A percentile compares a stretch with the other conserved stretches of the same genome.
phyloP scores from a whole-genome alignment of 345 rosid species.

The Barbarea vulgaris region DNA sequence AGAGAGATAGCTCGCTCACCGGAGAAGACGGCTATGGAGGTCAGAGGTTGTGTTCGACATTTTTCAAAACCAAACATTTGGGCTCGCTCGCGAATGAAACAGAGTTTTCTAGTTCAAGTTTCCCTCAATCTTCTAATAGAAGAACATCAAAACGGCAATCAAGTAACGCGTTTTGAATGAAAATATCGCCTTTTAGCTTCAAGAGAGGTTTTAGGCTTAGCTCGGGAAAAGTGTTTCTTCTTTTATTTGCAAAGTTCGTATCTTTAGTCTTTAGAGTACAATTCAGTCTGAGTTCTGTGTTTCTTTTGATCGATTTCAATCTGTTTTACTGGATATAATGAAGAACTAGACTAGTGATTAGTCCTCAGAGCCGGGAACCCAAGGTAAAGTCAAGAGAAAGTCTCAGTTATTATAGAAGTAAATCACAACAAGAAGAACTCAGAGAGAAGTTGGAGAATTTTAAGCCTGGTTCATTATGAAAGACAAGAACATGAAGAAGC shows the following conservation, averaged over 20 bases:
- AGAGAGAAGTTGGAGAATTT: neutral
- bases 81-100: neutral
- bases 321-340: neutral
- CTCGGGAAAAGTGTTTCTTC: no score
- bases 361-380: neutral
- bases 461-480: conserved; percentile 12
- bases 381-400: conserved; percentile 9
- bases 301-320: neutral
- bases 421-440: conserved; percentile 24
- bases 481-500: conserved; percentile 13
- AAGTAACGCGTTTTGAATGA: neutral
- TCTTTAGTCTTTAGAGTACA: neutral
- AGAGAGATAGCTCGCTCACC: conserved; percentile 39
- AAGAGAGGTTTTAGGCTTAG: neutral
- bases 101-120: neutral
- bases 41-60: conserved; percentile 45
- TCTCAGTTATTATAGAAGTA: conserved; percentile 9
- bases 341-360: neutral
- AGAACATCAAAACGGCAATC: conserved; percentile 1
- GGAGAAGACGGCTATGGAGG: conserved; percentile 52
- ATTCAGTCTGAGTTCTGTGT: neutral
- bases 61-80: conserved; percentile 1
- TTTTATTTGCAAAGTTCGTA: neutral
- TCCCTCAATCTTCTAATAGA: neutral
- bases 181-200: neutral